Evolutionary conservation across 129 eudicot species (phyloP).

Genomic region (Sambucus nigra): DNA sequence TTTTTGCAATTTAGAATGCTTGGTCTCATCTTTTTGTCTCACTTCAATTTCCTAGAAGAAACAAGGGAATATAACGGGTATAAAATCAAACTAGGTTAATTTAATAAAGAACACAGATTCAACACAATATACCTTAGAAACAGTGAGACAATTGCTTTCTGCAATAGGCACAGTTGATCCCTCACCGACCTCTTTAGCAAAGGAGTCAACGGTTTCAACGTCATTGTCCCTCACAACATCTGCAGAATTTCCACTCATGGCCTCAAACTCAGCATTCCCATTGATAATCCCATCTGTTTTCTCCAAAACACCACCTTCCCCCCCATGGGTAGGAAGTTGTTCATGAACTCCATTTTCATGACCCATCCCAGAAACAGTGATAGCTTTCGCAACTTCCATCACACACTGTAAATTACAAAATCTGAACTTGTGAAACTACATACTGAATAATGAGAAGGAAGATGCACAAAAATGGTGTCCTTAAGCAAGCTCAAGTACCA

Average conservation of each 20-base stretch:
- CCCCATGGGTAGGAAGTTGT: conserved; percentile 20
- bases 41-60: conserved; percentile 47
- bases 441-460: not conserved
- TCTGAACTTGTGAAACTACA: conserved; percentile 1
- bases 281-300: conserved; percentile 29
- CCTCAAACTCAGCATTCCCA: conserved; percentile 27
- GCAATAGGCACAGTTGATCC: conserved; percentile 9
- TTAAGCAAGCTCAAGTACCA: not conserved
- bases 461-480: not conserved
- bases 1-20: conserved; percentile 27
- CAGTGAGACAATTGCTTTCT: conserved; percentile 29
- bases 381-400: conserved; percentile 49
- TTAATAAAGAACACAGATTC: conserved; percentile 3
- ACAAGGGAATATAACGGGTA: conserved; percentile 1
- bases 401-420: conserved; percentile 18
- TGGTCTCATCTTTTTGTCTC: conserved; percentile 15
- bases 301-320: conserved; percentile 28
- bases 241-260: conserved; percentile 21
- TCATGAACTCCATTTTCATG: conserved; percentile 37
- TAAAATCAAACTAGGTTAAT: not conserved
- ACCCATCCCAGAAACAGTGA: conserved; percentile 30
- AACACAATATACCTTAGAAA: conserved; percentile 38
- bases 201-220: conserved; percentile 10
- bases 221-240: conserved; percentile 14
- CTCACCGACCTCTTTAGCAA: conserved; percentile 17